phyloP scores from a whole-genome alignment of 1,139 yeast species.

The Pichia sp. region DNA sequence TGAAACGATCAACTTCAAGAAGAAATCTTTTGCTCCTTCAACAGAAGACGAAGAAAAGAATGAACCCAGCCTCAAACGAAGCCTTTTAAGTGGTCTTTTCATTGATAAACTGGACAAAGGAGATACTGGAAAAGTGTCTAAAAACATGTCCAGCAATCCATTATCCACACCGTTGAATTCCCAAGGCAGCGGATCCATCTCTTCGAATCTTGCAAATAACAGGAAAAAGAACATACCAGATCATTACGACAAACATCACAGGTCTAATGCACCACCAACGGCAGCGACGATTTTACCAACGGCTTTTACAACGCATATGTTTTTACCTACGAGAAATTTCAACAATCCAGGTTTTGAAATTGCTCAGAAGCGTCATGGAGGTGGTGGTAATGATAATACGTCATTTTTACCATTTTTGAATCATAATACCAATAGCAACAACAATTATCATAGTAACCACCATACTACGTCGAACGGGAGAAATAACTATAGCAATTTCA shows the following conservation, averaged over 20 bases:
- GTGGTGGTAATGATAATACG: neutral
- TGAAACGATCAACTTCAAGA: conserved; percentile 10
- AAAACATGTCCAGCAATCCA: neutral
- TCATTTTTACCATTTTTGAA: neutral
- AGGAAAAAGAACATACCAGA: conserved; percentile 1
- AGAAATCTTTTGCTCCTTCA: conserved; percentile 15
- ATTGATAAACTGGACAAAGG: conserved; percentile 38
- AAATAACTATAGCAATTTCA: neutral
- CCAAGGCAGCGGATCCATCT: neutral
- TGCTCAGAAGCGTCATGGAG: conserved; percentile 1
- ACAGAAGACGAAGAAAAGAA: conserved; percentile 15
- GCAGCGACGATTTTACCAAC: conserved; percentile 44
- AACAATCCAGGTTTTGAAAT: conserved; percentile 4
- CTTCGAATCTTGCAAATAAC: neutral
- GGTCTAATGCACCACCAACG: conserved; percentile 45
- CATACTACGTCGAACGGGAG: too few species aligned
- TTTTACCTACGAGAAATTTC: too few species aligned
- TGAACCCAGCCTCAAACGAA: conserved; percentile 40
- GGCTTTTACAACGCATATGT: conserved; percentile 47
- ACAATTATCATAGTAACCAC: too few species aligned
- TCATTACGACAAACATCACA: conserved; percentile 27
- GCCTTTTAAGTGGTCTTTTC: conserved; percentile 67
- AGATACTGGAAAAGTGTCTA: too few species aligned
- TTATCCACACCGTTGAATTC: neutral
- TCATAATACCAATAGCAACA: too few species aligned